Evolutionary conservation across 148 eudicot species (phyloP), one percentile per base, ranked within the genome.

Genomic region (Diospyros kaki): DNA sequence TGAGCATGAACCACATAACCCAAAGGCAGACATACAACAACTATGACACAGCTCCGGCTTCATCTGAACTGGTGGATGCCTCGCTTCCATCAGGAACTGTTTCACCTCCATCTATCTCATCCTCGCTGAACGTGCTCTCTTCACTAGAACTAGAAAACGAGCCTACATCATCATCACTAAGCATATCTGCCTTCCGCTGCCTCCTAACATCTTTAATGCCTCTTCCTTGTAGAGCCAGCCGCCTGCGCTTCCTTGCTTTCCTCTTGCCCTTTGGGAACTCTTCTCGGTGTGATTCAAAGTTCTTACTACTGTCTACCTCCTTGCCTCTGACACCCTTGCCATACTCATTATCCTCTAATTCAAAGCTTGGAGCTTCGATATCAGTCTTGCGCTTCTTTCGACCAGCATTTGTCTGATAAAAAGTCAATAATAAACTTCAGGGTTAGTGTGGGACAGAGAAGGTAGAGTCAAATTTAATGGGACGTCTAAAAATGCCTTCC

Each of bases 201-300:
- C 85, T 88, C 80, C 89, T 83, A 43, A 83, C 84, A 73, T 87
- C 92, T 73, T 85, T 88, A 3, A 86, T 77, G 46, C 86, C 85
- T 81, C 89, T 88, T 55, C 93, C 92, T 72, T 77, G 89, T 64
- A 85, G 73, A 58, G 93, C 86, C 59, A 88, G 81, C 68, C 94
- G 81, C 83, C 90, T 87, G 60, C 91, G 84, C 48, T 90, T 92
- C 65, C 96, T 86, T 64, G 90, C 92, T 73, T 92, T 87, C 62
- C 94, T 81, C 80, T 93, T 92, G 54, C 98, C 93, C 83, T 88
- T 95, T 0, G 96, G 93, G 67, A 85, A 85, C 11, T 92, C 96
- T 73, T 90, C 97, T 65, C 78, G 87, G 43, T 83, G 84, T 46
- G 94, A 83, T 55, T 93, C 89, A 56, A 84, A 66, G 79, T 81